Conservation (phyloP, 441 rosid species). For the Pelargonium fulgidum region DNA sequence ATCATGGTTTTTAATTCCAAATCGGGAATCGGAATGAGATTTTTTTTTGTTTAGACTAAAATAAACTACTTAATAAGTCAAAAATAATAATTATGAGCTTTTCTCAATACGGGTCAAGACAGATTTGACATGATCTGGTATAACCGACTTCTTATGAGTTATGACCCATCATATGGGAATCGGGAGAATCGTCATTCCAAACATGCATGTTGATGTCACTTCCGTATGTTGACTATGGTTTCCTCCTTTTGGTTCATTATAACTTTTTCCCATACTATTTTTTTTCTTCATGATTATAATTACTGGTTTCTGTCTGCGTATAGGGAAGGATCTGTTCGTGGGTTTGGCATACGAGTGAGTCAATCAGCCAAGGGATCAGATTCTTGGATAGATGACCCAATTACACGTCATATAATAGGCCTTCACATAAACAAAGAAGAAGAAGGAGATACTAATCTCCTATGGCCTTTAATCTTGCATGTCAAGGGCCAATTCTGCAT, state of each 20-base stretch:
- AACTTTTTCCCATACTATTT: background rate
- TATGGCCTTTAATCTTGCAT: conserved; percentile 83
- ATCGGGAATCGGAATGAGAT: no score
- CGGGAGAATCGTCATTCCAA: no score
- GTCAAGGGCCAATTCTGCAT: conserved; percentile 50
- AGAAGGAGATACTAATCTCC: conserved; percentile 38
- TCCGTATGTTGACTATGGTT: background rate
- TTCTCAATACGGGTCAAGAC: no score
- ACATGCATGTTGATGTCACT: background rate
- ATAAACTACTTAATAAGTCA: no score
- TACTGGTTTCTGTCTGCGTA: conserved; percentile 17
- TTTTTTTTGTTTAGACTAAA: no score
- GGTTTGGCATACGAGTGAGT: conserved; percentile 61
- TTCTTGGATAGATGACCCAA: conserved; percentile 97
- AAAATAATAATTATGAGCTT: no score
- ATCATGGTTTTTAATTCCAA: no score
- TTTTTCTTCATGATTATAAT: conserved; percentile 3
- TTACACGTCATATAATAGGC: conserved; percentile 72
- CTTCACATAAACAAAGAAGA: conserved; percentile 39
- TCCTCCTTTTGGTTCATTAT: background rate
- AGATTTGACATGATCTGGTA: no score
- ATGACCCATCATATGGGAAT: no score
- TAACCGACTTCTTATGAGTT: background rate
- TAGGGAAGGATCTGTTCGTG: conserved; percentile 81
- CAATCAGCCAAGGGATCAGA: conserved; percentile 73